phyloP scores from a whole-genome alignment of 2,329 filamentous ascomycete species.

The Penicillium capsulatum region DNA sequence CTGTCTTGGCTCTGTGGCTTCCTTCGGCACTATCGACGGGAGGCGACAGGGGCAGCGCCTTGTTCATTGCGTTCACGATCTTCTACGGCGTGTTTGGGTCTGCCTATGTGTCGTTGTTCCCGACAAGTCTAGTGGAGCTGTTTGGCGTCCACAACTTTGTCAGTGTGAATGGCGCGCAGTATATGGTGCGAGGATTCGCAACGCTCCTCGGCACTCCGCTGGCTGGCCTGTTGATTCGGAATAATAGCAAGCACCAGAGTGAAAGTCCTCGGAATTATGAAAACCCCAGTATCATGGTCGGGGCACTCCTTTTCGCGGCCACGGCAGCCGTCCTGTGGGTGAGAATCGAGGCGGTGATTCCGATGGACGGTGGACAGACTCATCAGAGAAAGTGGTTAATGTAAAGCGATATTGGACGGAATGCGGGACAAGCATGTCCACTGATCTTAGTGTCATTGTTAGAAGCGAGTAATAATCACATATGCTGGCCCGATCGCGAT shows the following conservation, averaged over 20 bases:
- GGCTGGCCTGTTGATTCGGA: conserved; percentile 29
- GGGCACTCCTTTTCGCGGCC: conserved; percentile 21
- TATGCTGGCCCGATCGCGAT: too few relatives aligned
- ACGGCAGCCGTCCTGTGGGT: conserved; percentile 26
- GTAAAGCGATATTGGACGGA: too few relatives aligned
- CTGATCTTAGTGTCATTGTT: too few relatives aligned
- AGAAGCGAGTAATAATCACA: too few relatives aligned
- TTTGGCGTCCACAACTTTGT: conserved; percentile 40
- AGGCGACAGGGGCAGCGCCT: conserved; percentile 11
- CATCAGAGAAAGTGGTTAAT: too few relatives aligned
- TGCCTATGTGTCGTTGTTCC: conserved; percentile 40
- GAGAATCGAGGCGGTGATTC: conserved; percentile 27
- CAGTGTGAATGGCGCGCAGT: conserved; percentile 39
- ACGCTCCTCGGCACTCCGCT: conserved; percentile 39
- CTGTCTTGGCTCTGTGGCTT: conserved; percentile 27
- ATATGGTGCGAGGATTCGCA: conserved; percentile 39
- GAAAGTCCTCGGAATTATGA: conserved; percentile 18
- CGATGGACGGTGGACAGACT: too few relatives aligned
- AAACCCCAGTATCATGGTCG: conserved; percentile 25
- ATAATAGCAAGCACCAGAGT: conserved; percentile 8
- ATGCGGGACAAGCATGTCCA: too few relatives aligned
- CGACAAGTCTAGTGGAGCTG: conserved; percentile 37
- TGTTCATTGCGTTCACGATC: conserved; percentile 32
- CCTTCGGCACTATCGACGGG: conserved; percentile 16
- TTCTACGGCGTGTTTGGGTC: conserved; percentile 38